Percentiles rank a stretch among this genome's conserved stretches.
These are phyloP conservation scores for Xanthoconium purpureum DNA, from an alignment of 768 basidiomycete species.

Conservation along the genomic window DNA sequence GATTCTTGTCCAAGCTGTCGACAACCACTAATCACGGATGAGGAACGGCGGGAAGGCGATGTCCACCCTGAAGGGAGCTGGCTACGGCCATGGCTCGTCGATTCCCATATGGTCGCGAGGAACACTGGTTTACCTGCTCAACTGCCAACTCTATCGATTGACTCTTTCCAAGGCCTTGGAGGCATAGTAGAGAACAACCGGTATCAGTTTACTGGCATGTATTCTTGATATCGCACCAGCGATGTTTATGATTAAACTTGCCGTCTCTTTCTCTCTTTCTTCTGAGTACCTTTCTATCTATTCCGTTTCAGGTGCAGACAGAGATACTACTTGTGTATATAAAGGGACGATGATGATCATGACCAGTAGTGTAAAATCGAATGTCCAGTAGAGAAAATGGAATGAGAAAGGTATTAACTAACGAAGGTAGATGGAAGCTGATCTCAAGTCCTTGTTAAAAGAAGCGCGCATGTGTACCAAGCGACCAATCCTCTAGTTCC, in stretches of 20 bases:
- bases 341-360: constrained; percentile 12
- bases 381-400: constrained; percentile 18
- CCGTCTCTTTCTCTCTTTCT: constrained; percentile 6
- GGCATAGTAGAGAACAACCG: constrained; percentile 16
- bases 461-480: constrained; percentile 14
- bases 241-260: constrained; percentile 10
- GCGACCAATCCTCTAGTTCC: constrained; percentile 43
- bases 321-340: constrained; percentile 14
- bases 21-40: constrained; percentile 36
- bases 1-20: constrained; percentile 70
- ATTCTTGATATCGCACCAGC: constrained; percentile 40
- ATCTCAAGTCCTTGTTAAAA: constrained; percentile 24
- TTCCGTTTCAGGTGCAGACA: constrained; percentile 22
- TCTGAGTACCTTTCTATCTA: constrained; percentile 27
- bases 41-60: constrained; percentile 12
- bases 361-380: constrained; percentile 23
- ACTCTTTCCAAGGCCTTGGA: constrained; percentile 13
- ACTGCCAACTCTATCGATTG: constrained; percentile 19
- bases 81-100: constrained; percentile 24
- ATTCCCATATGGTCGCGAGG: constrained; percentile 18
- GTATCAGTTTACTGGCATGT: constrained; percentile 52
- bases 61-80: constrained; percentile 11
- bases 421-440: constrained; percentile 34
- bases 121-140: constrained; percentile 7
- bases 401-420: constrained; percentile 21